Conservation (phyloP, 2,329 filamentous ascomycete genomes). For the Aspergillus eucalypticola region DNA sequence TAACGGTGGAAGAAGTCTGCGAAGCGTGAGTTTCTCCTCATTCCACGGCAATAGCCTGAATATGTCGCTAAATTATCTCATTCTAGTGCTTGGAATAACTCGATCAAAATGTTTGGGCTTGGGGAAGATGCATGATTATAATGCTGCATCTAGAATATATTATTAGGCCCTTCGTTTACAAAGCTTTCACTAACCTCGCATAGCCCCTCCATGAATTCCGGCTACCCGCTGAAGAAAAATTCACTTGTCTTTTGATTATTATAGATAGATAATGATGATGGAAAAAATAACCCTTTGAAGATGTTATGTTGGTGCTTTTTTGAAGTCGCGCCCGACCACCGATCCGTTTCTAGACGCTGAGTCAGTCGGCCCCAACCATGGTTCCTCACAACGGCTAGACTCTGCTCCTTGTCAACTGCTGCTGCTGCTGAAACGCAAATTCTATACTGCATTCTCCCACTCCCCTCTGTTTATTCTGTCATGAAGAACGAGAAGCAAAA, state of each 20-base stretch:
- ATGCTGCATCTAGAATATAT: not conserved
- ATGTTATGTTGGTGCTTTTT: not conserved
- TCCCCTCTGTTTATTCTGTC: not conserved
- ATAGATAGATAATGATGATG: not conserved
- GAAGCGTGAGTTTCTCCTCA: constrained; percentile 61
- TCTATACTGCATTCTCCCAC: not conserved
- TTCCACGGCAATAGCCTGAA: not conserved
- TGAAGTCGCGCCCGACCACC: not conserved
- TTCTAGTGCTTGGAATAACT: constrained; percentile 73
- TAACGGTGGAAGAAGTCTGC: constrained; percentile 77
- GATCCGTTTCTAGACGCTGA: not conserved
- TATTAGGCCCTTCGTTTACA: not conserved
- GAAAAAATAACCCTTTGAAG: not conserved
- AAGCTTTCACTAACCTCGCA: not conserved
- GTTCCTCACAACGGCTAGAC: not conserved
- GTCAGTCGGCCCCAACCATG: not conserved
- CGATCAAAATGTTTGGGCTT: constrained; percentile 74
- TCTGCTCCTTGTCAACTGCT: not conserved
- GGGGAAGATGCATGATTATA: constrained; percentile 45
- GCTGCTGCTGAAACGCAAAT: not conserved
- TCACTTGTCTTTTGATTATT: not conserved
- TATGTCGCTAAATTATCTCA: constrained; percentile 23
- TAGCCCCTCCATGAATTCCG: not conserved
- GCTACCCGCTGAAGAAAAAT: not conserved
- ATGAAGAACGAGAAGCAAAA: not conserved